Evolutionary conservation across 495 filamentous ascomycete species (phyloP).

Genomic region (Penicillium taxi): DNA sequence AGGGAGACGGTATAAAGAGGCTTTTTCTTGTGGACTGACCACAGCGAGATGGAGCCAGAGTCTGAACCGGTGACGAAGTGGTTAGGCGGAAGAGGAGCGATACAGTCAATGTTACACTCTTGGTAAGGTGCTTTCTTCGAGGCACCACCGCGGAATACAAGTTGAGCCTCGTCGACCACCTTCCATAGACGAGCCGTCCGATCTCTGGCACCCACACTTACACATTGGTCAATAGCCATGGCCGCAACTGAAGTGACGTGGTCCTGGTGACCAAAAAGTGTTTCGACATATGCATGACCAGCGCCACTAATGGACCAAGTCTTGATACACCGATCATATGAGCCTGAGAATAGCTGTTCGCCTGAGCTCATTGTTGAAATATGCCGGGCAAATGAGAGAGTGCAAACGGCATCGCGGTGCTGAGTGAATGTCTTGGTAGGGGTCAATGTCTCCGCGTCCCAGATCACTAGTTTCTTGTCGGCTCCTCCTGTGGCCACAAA

Average conservation of each 20-base stretch:
- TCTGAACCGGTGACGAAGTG: slow-evolving; percentile 91
- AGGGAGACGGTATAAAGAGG: slow-evolving; percentile 69
- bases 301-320: slow-evolving; percentile 63
- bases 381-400: slow-evolving; percentile 74
- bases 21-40: slow-evolving; percentile 91
- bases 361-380: slow-evolving; percentile 49
- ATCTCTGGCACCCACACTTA: slow-evolving; percentile 84
- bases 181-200: slow-evolving; percentile 95
- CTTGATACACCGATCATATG: slow-evolving; percentile 83
- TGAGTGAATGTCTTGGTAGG: slow-evolving; percentile 80
- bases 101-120: slow-evolving; percentile 83
- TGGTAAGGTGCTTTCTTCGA: slow-evolving; percentile 45
- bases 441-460: slow-evolving; percentile 69
- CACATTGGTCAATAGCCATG: slow-evolving; percentile 75
- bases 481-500: slow-evolving; percentile 84
- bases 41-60: slow-evolving; percentile 78
- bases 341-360: slow-evolving; percentile 84
- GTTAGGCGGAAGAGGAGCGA: slow-evolving; percentile 81
- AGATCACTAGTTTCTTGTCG: slow-evolving; percentile 76
- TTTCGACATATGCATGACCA: slow-evolving; percentile 77
- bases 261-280: slow-evolving; percentile 93
- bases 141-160: slow-evolving; percentile 85
- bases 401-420: slow-evolving; percentile 80
- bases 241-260: slow-evolving; percentile 75
- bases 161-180: slow-evolving; percentile 86